A percentile compares a stretch with the other conserved stretches of the same genome.
Conservation (phyloP, 768 basidiomycete genomes). For the Panaeolus cyanescens region DNA sequence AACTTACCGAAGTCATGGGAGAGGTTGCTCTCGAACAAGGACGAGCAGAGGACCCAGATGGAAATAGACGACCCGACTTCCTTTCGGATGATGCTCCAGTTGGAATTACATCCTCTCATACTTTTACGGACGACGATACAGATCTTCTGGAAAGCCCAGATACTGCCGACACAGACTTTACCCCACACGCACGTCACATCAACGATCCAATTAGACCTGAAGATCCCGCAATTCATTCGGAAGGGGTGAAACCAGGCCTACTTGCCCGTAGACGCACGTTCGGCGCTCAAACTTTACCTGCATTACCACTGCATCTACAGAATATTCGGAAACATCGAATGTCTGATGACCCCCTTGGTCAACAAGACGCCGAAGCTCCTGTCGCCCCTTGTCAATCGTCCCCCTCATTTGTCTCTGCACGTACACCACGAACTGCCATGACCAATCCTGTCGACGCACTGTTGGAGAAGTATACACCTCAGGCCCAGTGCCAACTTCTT, state of each 20-base stretch:
- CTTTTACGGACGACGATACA: constrained; percentile 40
- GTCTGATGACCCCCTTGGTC: constrained; percentile 77
- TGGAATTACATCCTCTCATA: constrained; percentile 17
- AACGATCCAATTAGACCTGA: constrained; percentile 7
- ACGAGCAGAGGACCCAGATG: constrained; percentile 63
- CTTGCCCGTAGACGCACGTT: constrained; percentile 49
- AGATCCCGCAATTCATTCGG: constrained; percentile 15
- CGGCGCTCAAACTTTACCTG: constrained; percentile 75
- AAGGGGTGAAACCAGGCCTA: constrained; percentile 14
- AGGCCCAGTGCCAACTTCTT: constrained; percentile 71
- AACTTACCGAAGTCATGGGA: constrained; percentile 72
- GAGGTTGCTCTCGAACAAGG: constrained; percentile 91
- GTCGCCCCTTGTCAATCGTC: constrained; percentile 68
- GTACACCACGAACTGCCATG: constrained; percentile 46
- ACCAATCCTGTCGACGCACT: constrained; percentile 53
- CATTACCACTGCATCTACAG: constrained; percentile 65
- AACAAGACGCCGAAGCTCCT: constrained; percentile 50
- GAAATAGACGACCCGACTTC: constrained; percentile 51
- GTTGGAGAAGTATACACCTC: constrained; percentile 66
- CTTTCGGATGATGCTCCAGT: constrained; percentile 46
- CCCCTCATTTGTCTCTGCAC: constrained; percentile 59
- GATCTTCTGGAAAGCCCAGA: constrained; percentile 43
- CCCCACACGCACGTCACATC: constrained; percentile 11
- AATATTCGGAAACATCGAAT: constrained; percentile 52
- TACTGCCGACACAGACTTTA: constrained; percentile 28